Base-by-base conservation (phyloP, 2,329 filamentous ascomycete species). In the Epichloe hybrida region DNA sequence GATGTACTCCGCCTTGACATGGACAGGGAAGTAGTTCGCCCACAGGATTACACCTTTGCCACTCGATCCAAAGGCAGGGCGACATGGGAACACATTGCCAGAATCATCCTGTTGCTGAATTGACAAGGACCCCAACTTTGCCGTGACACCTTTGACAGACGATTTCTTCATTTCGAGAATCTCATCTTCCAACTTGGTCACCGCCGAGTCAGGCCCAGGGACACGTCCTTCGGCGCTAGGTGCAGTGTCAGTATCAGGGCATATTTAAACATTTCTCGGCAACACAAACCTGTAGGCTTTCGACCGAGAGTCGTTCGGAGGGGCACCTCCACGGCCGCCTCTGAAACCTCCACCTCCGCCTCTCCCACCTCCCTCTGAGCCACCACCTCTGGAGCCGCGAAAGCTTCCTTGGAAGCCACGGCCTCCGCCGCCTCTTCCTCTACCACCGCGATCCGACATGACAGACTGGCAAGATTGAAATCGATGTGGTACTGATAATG, bases 21-120 rank as follows among this genome's bases (percentile, higher is more conserved):
- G 58, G 46, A 80, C 52, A 1, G 63, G 63, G 56, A 77, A 79
- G 56, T 75, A 80, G 59, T 81, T 80, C 4, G 75, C 66, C 74
- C 75, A 79, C 0, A 80, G 63, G 2, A 64, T 57, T 2, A 76
- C 69, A 0, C 59, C 43, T 1, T 45, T 61, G 4, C 77, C 77
- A 5, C 55, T 56, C 3, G 59, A 67, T 20, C 76, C 75, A 54
- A 72, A 80, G 1, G 69, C 70, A 20, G 77, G 77, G 2, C 77
- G 70, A 7, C 59, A 51, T 3, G 76, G 73, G 45, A 79, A 67
- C 17, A 59, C 53, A 31, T 65, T 62, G 50, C 46, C 20, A 5
- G 53, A 31, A n/a, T 52, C 35, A 21, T 49, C 50, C 34, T 59
- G 57, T 13, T 56, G 55, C n/a, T 54, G 51, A 17, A 68, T 52